phyloP scores from a whole-genome alignment of 1,139 yeast genomes.

The Arxiozyma heterogenica region DNA sequence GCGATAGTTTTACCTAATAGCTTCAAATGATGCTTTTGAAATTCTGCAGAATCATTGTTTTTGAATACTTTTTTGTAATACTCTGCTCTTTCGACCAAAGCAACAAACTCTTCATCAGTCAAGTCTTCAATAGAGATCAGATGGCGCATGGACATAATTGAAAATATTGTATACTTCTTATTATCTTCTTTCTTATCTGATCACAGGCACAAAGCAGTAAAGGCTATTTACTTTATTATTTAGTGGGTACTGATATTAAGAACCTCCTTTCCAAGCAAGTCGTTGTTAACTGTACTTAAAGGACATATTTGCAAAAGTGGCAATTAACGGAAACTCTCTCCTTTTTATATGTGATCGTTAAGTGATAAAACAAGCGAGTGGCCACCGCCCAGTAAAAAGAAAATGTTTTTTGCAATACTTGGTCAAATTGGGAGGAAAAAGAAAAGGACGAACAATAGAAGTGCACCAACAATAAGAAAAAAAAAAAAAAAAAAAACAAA shows the following conservation, averaged over 20 bases:
- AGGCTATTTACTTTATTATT: no score
- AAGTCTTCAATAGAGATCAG: slow-evolving; percentile 72
- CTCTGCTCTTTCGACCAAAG: slow-evolving; percentile 60
- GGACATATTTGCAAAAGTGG: slow-evolving; percentile 9
- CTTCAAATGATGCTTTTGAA: slow-evolving; percentile 43
- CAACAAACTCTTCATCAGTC: slow-evolving; percentile 54
- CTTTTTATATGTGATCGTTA: slow-evolving; percentile 8
- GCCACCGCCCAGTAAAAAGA: not conserved
- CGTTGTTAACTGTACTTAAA: slow-evolving; percentile 27
- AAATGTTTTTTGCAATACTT: no score
- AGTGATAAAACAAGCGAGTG: slow-evolving; percentile 14
- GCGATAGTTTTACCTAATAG: slow-evolving; percentile 77
- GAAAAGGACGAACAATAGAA: not conserved
- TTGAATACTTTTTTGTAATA: slow-evolving; percentile 51
- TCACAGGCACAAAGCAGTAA: no score
- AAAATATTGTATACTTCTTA: not conserved
- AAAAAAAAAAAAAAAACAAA: no score
- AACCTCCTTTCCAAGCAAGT: slow-evolving; percentile 7
- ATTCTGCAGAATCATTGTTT: slow-evolving; percentile 37
- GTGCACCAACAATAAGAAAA: no score
- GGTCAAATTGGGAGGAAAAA: not conserved
- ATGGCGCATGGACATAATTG: slow-evolving; percentile 44
- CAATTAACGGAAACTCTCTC: slow-evolving; percentile 2
- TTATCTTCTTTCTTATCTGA: not conserved
- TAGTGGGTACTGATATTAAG: no score